These are phyloP conservation scores for Neurospora discreta DNA, from an alignment of 495 filamentous ascomycete species.

Conservation along the genomic window DNA sequence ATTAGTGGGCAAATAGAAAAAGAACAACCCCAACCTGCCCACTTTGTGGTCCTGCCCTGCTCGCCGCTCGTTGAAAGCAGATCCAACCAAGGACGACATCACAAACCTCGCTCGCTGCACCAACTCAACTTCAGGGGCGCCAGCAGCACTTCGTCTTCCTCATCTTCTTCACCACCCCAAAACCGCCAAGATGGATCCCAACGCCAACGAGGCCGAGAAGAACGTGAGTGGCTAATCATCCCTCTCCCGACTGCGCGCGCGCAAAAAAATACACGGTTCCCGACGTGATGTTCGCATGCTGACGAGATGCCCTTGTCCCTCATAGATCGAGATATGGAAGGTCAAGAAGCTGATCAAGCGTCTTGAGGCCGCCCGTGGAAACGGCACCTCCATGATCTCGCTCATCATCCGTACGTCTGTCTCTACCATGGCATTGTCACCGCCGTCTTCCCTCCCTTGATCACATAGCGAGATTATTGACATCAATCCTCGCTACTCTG, in stretches of 20 bases:
- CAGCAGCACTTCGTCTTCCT: neutral
- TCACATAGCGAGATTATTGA: slow-evolving; percentile 2
- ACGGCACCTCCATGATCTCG: slow-evolving; percentile 98
- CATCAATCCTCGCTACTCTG: neutral
- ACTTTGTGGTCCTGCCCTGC: neutral
- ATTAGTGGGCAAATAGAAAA: neutral
- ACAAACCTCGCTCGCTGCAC: neutral
- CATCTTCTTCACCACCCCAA: neutral
- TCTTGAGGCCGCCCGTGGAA: slow-evolving; percentile 82
- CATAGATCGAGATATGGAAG: slow-evolving; percentile 63
- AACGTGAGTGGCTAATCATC: slow-evolving; percentile 49
- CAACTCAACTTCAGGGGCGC: neutral
- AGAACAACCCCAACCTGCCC: neutral
- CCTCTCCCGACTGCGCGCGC: neutral
- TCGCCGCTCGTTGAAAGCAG: neutral
- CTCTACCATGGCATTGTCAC: slow-evolving; percentile 12
- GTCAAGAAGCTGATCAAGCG: slow-evolving; percentile 97
- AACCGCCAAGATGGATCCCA: slow-evolving; percentile 63
- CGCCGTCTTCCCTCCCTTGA: slow-evolving; percentile 4
- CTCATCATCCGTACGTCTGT: slow-evolving; percentile 82
- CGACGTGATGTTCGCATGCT: slow-evolving; percentile 3
- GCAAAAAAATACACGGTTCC: neutral
- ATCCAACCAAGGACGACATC: neutral
- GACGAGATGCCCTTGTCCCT: slow-evolving; percentile 5
- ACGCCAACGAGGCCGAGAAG: slow-evolving; percentile 92